A percentile compares a stretch with the other conserved stretches of the same genome.
These are phyloP conservation scores for Picea mariana DNA, from an alignment of 83 land plant species.

Conservation along the genomic window DNA sequence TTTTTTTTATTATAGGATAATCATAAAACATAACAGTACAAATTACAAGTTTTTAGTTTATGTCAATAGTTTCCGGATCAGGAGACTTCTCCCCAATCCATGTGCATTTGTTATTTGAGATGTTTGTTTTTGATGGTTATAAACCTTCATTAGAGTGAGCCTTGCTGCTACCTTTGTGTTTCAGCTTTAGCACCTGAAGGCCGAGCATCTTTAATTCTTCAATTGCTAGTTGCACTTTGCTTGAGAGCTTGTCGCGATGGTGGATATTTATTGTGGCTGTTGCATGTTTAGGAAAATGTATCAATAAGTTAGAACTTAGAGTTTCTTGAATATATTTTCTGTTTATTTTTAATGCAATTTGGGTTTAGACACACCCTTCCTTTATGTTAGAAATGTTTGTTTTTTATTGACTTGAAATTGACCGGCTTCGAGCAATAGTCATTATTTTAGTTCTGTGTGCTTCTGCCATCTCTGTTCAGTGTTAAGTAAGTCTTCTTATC, in stretches of 20 bases:
- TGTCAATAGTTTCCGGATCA: too few relatives aligned
- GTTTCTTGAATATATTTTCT: not conserved
- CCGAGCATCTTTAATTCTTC: not conserved
- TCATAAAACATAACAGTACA: too few relatives aligned
- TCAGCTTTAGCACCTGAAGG: not conserved
- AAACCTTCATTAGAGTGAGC: not conserved
- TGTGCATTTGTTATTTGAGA: not conserved
- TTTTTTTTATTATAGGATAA: too few relatives aligned
- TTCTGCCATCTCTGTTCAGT: not conserved
- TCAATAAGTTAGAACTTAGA: not conserved
- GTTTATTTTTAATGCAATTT: not conserved
- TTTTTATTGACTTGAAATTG: not conserved
- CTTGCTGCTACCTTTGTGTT: not conserved
- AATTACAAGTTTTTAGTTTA: too few relatives aligned
- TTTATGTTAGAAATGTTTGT: not conserved
- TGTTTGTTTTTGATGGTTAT: not conserved
- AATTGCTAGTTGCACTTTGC: too few relatives aligned
- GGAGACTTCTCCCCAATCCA: too few relatives aligned
- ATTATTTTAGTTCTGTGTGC: not conserved
- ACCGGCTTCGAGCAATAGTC: not conserved
- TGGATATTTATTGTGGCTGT: not conserved
- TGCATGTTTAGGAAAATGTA: not conserved
- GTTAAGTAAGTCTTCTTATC: not conserved
- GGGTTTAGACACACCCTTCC: not conserved
- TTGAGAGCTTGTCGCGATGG: too few relatives aligned